These are phyloP conservation scores for Kwoniella sp. DNA, from an alignment of 768 basidiomycete genomes.

Conservation along the genomic window DNA sequence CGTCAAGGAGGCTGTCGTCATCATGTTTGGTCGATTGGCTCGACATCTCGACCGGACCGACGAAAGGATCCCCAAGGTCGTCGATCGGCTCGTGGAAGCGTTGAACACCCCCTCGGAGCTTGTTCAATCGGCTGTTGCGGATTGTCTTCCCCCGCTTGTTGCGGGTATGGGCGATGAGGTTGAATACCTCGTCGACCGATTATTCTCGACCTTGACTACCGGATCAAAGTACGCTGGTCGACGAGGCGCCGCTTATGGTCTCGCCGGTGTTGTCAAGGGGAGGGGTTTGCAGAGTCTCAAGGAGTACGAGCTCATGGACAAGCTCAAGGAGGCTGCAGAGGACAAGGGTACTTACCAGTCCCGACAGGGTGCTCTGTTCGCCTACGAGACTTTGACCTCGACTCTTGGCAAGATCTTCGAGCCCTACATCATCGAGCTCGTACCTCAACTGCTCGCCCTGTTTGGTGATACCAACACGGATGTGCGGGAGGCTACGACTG, in stretches of 20 bases:
- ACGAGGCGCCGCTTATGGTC: conserved; percentile 95
- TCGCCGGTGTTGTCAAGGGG: conserved; percentile 90
- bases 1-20: conserved; percentile 90
- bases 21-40: conserved; percentile 82
- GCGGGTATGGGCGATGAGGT: conserved; percentile 61
- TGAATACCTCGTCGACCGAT: conserved; percentile 66
- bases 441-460: conserved; percentile 73
- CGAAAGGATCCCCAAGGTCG: conserved; percentile 69
- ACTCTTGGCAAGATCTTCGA: conserved; percentile 83
- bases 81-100: conserved; percentile 79
- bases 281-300: conserved; percentile 79
- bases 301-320: conserved; percentile 70
- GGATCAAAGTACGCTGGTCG: conserved; percentile 82
- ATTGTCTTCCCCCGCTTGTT: conserved; percentile 85
- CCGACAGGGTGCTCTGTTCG: conserved; percentile 90
- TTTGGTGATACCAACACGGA: conserved; percentile 84
- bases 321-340: conserved; percentile 69
- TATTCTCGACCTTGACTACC: conserved; percentile 72
- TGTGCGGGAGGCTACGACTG: conserved; percentile 88
- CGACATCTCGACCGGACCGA: conserved; percentile 77
- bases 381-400: conserved; percentile 81
- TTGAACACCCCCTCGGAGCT: conserved; percentile 91
- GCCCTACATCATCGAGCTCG: conserved; percentile 70
- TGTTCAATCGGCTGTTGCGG: conserved; percentile 93
- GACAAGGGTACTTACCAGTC: conserved; percentile 85